Base-by-base conservation (phyloP, 129 eudicot genomes). In the Solidago caesia region DNA sequence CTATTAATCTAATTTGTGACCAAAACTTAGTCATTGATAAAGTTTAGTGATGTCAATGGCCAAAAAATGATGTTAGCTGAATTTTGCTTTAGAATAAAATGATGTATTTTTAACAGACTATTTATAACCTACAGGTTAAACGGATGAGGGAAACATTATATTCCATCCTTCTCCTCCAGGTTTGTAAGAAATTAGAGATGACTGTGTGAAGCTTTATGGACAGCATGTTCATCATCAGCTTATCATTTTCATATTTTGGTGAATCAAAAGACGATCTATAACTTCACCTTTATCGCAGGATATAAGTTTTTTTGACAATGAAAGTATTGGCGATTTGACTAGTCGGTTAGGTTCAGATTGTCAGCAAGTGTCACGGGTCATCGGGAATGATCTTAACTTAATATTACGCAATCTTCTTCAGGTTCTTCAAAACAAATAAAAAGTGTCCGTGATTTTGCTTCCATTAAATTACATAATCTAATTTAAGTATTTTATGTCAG, bases 291-390 rank as follows among this genome's bases (percentile, higher is more conserved):
- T 72, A 72, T 68, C 81, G 86, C 79, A 94, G 99, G 97, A 94
- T 68, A 88, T 94, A 64, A 79, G 93, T 62, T 94, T 88, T 84
- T 94, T 94, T 68, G 99, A 94, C 83, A 78, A 88, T 71, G 87
- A 86, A 85, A 94, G 97, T 76, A 89, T 94, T 83, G 99, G 99
- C 52, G 97, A 86, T 83, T 86, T 91, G 84, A 94, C 99, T 14
- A 94, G 99, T 84, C 81, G 99, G 82, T 89, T 94, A 67, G 97
- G 99, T 71, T 89, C 99, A 71, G 99, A 94, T 75, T 94, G 99
- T 82, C 97, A 90, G 75, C 99, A 94, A 72, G 99, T 94, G 60
- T 94, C 99, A 45, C 97, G 99, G 66, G 96, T 94, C 77, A 94
- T 94, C 48, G 99, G 99, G 77, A 94, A 91, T 79, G 99, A 94